Evolutionary conservation across 1,284 basidiomycete genomes (phyloP).

Genomic region (Melampsora larici-populina): DNA sequence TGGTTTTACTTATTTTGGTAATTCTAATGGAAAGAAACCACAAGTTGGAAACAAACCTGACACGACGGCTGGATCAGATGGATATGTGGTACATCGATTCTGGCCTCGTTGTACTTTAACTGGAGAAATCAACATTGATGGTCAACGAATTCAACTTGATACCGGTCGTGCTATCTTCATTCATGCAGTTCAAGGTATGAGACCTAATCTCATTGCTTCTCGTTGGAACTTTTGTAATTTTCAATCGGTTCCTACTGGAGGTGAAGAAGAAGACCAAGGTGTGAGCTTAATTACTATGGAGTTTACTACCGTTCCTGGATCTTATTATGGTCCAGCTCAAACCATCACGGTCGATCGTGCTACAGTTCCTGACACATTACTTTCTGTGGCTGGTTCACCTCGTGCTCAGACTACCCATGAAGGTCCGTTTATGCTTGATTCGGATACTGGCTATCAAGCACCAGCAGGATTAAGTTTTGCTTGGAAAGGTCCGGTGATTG

Average conservation of each 20-base stretch:
- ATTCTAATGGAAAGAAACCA: conserved; percentile 48
- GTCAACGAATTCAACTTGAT: conserved; percentile 63
- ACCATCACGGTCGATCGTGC: conserved; percentile 79
- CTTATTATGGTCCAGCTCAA: conserved; percentile 16
- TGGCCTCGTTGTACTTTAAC: conserved; percentile 70
- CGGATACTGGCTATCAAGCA: conserved; percentile 75
- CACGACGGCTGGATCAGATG: conserved; percentile 59
- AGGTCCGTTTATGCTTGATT: conserved; percentile 62
- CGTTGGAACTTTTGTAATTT: conserved; percentile 97
- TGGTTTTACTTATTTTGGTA: conserved; percentile 85
- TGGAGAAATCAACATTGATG: conserved; percentile 72
- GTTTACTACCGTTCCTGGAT: conserved; percentile 69
- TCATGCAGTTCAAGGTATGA: conserved; percentile 97
- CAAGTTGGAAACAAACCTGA: conserved; percentile 61
- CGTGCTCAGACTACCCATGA: conserved; percentile 70
- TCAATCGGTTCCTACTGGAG: conserved; percentile 54
- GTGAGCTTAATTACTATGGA: conserved; percentile 92
- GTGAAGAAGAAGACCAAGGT: conserved; percentile 59
- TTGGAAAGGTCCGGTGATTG: conserved; percentile 71
- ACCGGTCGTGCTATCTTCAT: conserved; percentile 82
- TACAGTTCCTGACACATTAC: conserved; percentile 72
- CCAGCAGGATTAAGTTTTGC: conserved; percentile 70
- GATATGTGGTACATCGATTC: conserved; percentile 86
- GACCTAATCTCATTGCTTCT: conserved; percentile 86
- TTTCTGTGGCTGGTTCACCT: conserved; percentile 68